phyloP scores from a whole-genome alignment of 257 asterid genomes.

The Solanum clarkiae region DNA sequence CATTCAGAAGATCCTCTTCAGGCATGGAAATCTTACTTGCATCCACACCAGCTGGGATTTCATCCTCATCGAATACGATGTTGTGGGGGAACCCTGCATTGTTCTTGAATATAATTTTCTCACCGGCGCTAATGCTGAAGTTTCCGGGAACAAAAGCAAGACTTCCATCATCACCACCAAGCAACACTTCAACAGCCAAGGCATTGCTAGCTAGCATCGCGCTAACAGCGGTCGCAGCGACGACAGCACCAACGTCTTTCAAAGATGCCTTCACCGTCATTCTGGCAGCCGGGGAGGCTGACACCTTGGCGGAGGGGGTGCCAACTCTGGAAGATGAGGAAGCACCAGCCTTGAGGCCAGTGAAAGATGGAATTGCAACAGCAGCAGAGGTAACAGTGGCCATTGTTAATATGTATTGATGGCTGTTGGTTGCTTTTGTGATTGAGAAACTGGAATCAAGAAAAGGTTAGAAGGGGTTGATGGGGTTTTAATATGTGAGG shows the following conservation, averaged over 20 bases:
- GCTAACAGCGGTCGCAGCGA: constrained; percentile 60
- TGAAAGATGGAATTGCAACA: constrained; percentile 61
- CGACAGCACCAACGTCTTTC: constrained; percentile 50
- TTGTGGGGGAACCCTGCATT: constrained; percentile 87
- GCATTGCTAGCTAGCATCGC: constrained; percentile 62
- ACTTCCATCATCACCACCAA: constrained; percentile 47
- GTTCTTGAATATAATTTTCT: constrained; percentile 72
- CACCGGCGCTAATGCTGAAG: constrained; percentile 54
- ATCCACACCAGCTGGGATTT: constrained; percentile 66
- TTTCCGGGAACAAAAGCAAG: constrained; percentile 44
- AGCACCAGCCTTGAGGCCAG: constrained; percentile 40
- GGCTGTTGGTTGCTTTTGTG: neutral
- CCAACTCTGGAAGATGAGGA: constrained; percentile 22
- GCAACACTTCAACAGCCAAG: constrained; percentile 45
- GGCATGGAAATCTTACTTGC: constrained; percentile 56
- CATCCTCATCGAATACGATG: constrained; percentile 79
- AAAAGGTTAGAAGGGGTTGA: neutral
- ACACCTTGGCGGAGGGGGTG: constrained; percentile 9
- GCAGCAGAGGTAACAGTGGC: constrained; percentile 64
- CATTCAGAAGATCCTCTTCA: constrained; percentile 54
- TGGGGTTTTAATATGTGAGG: constrained; percentile 24
- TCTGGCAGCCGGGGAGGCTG: constrained; percentile 20
- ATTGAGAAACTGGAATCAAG: constrained; percentile 9
- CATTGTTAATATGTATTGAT: constrained; percentile 14
- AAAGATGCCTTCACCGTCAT: constrained; percentile 42